Evolutionary conservation across 768 basidiomycete genomes (phyloP), one percentile per base, ranked within the genome.

Genomic region (Mycena kentingensis): DNA sequence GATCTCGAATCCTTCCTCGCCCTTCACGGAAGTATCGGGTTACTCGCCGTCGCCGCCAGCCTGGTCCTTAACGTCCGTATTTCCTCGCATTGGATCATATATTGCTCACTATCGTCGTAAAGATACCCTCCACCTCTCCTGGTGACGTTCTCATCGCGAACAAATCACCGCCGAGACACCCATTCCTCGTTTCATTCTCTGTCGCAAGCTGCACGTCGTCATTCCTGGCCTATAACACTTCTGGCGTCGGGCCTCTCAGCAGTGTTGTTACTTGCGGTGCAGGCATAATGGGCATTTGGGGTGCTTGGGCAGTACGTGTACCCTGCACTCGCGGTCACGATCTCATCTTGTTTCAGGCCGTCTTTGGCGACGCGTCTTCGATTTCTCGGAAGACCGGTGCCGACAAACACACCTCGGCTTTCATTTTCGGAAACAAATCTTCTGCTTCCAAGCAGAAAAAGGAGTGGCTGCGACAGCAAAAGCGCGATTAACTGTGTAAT

Each of bases 381-480:
- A 66, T 80, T 41, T 90, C 88, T 27, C 82, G 79, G 64, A 87
- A 81, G 60, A 91, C 89, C 5, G 90, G 90, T 16, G 85, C 88
- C 18, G 88, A 91, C 70, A 91, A 91, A 63, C 82, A 81, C 55
- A 93, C 89, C 4, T 90, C 88, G 15, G 64, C 83, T 4, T 91
- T 92, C 67, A 71, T 91, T 19, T 93, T 93, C 64, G 82, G 87
- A 2, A 93, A 90, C 73, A 87, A 79, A 59, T 70, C 70, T 39
- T 79, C 85, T 16, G 85, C 87, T 3, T 85, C 83, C 7, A 71
- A 70, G 21, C 78, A 79, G 65, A 87, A 85, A 70, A 84, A 77
- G 67, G 63, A 70, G 49, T 82, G 79, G 81, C 79, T 72, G 65
- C 77, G 66, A 60, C 65, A 73, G 54, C 73, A 73, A 55, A 61